Evolutionary conservation across 176 grass and related monocot species (phyloP).

Genomic region (Cenchrus fungigraminus): DNA sequence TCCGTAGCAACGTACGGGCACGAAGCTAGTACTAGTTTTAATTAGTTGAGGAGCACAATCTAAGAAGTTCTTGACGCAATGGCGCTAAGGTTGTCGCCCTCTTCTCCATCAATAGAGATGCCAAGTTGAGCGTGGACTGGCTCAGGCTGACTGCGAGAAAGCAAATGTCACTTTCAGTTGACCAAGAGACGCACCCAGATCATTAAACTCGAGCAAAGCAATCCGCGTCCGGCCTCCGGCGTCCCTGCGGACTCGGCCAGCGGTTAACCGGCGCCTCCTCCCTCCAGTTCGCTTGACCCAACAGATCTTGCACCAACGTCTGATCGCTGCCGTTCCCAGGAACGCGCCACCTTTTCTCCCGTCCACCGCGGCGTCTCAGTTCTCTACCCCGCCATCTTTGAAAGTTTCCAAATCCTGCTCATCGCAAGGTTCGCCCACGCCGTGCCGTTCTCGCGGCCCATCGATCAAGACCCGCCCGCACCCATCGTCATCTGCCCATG

Average conservation of each 20-base stretch:
- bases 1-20: too few species aligned
- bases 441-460: not conserved
- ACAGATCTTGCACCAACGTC: not conserved
- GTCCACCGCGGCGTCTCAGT: not conserved
- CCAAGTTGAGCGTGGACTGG: too few species aligned
- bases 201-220: not conserved
- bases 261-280: not conserved
- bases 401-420: conserved; percentile 1
- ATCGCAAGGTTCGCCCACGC: not conserved
- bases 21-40: too few species aligned
- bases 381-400: not conserved
- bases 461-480: conserved; percentile 15
- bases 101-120: too few species aligned
- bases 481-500: not conserved
- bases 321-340: not conserved
- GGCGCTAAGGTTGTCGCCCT: too few species aligned
- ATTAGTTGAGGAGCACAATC: too few species aligned
- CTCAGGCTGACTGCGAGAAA: too few species aligned
- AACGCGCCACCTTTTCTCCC: not conserved
- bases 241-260: not conserved
- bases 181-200: not conserved
- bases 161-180: not conserved
- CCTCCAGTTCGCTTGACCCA: not conserved
- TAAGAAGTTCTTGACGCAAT: too few species aligned
- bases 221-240: not conserved